phyloP scores from a whole-genome alignment of 2,329 filamentous ascomycete genomes.

The Apiospora pterosperma region DNA sequence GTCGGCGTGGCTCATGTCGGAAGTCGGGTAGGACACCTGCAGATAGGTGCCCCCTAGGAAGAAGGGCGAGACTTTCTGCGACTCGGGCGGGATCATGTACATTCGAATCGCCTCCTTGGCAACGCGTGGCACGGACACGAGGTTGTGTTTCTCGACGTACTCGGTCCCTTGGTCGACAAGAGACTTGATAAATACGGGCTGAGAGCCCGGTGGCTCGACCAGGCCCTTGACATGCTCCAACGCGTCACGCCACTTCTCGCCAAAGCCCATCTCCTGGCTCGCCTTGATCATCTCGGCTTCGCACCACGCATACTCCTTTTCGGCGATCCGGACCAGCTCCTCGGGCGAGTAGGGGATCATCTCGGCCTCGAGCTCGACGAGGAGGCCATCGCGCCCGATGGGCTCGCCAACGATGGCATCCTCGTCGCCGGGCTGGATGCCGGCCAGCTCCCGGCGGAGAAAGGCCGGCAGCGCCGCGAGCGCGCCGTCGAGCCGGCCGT shows the following conservation, averaged over 20 bases:
- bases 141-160: conserved; percentile 50
- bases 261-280: conserved; percentile 43
- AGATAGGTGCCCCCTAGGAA: conserved; percentile 55
- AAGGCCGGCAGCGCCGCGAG: conserved; percentile 35
- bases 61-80: conserved; percentile 55
- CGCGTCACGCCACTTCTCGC: conserved; percentile 47
- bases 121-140: conserved; percentile 52
- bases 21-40: conserved; percentile 53
- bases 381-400: conserved; percentile 47
- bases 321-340: conserved; percentile 49
- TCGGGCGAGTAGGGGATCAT: conserved; percentile 58
- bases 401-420: conserved; percentile 56
- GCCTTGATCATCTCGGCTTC: conserved; percentile 51
- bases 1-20: conserved; percentile 46
- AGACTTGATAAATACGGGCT: conserved; percentile 47
- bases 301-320: conserved; percentile 53
- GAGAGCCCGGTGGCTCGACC: conserved; percentile 50
- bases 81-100: conserved; percentile 52
- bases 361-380: conserved; percentile 51
- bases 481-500: conserved; percentile 33
- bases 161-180: conserved; percentile 48
- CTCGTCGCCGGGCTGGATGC: conserved; percentile 37
- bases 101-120: conserved; percentile 52
- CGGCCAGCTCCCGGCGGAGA: conserved; percentile 36
- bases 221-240: conserved; percentile 54